Percentiles rank a stretch among this genome's conserved stretches.
These are phyloP conservation scores for Eustoma russellianum DNA, from an alignment of 257 asterid species.

Conservation along the genomic window DNA sequence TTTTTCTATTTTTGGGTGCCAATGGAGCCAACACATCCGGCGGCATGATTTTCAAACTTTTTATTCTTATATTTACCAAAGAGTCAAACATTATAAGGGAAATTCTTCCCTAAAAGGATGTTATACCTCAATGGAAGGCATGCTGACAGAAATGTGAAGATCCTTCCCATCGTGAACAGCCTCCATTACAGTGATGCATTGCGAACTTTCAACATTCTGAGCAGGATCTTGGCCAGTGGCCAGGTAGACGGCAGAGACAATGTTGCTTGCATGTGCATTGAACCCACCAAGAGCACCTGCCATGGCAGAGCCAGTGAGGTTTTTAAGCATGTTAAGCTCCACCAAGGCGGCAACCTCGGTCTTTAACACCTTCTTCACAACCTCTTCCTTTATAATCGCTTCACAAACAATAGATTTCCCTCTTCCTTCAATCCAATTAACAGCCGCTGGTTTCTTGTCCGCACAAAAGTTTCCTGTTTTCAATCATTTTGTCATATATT, in stretches of 20 bases:
- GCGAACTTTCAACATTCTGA: conserved; percentile 48
- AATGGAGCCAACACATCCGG: too few species aligned
- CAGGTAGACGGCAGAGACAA: conserved; percentile 36
- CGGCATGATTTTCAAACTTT: too few species aligned
- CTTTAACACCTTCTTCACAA: conserved; percentile 42
- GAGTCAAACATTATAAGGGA: too few species aligned
- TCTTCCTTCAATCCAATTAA: conserved; percentile 53
- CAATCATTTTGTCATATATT: too few species aligned
- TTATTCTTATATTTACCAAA: too few species aligned
- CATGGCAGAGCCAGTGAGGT: conserved; percentile 44
- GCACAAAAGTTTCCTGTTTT: conserved; percentile 26
- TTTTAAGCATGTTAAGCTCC: conserved; percentile 46
- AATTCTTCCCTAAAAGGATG: too few species aligned
- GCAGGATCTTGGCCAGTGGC: conserved; percentile 61
- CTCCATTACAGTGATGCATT: conserved; percentile 52
- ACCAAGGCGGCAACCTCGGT: conserved; percentile 38
- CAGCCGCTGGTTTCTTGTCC: conserved; percentile 50
- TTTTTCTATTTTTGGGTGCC: too few species aligned
- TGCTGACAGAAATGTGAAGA: conserved; percentile 45
- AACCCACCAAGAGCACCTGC: conserved; percentile 55
- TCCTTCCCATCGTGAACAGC: conserved; percentile 41
- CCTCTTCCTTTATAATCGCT: conserved; percentile 40
- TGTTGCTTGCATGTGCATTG: conserved; percentile 51
- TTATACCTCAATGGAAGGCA: conserved; percentile 56
- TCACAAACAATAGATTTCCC: conserved; percentile 50